Percentiles rank a stretch among this genome's conserved stretches.
Conservation (phyloP, 2,329 filamentous ascomycete genomes). For the Elsinoe arachidis region DNA sequence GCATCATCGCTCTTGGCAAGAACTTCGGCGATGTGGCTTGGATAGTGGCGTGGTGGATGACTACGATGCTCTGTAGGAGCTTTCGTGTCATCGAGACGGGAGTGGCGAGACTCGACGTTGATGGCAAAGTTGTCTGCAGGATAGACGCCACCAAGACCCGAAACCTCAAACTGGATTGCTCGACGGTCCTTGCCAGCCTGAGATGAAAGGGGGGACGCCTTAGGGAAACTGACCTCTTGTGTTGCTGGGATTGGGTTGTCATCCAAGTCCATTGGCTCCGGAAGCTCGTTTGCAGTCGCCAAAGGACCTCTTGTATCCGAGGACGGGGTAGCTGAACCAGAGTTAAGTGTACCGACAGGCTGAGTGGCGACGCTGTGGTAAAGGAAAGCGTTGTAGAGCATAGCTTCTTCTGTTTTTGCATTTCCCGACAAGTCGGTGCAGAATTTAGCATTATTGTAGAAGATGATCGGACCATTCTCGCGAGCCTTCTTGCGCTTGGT, state of each 20-base stretch:
- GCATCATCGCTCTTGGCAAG: slow-evolving; percentile 20
- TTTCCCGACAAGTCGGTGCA: slow-evolving; percentile 73
- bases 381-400: slow-evolving; percentile 14
- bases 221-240: slow-evolving; percentile 31
- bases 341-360: slow-evolving; percentile 24
- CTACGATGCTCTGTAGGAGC: slow-evolving; percentile 9
- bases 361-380: slow-evolving; percentile 28
- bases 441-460: slow-evolving; percentile 71
- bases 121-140: slow-evolving; percentile 49
- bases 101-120: slow-evolving; percentile 36
- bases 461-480: slow-evolving; percentile 69
- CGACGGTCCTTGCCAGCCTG: slow-evolving; percentile 22
- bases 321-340: neutral
- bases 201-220: slow-evolving; percentile 23
- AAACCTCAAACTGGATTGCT: slow-evolving; percentile 35
- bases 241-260: slow-evolving; percentile 29
- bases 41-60: slow-evolving; percentile 17
- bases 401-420: slow-evolving; percentile 23
- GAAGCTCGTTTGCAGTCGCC: slow-evolving; percentile 20
- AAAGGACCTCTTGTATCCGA: slow-evolving; percentile 23
- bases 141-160: slow-evolving; percentile 53
- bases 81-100: slow-evolving; percentile 16
- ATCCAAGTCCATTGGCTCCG: slow-evolving; percentile 29
- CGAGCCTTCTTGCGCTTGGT: slow-evolving; percentile 41
- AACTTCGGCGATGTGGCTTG: slow-evolving; percentile 28